Percentiles rank a stretch among this genome's conserved stretches.
Conservation (phyloP, 345 rosid genomes). For the Garcia nutans region DNA sequence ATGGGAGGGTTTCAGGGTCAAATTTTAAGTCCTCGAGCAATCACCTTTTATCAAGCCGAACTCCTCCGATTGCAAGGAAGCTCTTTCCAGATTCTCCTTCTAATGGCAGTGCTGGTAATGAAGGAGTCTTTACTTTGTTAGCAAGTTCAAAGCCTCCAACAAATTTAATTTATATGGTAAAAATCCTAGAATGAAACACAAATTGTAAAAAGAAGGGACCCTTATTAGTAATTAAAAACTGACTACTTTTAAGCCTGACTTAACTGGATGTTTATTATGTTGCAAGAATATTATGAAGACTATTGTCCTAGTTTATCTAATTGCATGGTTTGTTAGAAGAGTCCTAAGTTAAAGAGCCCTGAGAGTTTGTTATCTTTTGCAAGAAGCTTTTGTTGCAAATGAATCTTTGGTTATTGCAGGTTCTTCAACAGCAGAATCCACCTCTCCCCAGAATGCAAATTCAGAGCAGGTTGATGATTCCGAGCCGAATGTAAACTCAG, state of each 20-base stretch:
- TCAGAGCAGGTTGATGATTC: constrained; percentile 25
- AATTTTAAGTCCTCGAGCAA: constrained; percentile 35
- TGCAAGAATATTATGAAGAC: not conserved
- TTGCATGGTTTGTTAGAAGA: not conserved
- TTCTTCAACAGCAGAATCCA: constrained; percentile 28
- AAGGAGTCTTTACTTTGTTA: constrained; percentile 17
- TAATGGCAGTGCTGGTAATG: constrained; percentile 39
- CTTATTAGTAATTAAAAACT: not conserved
- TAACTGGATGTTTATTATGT: no score
- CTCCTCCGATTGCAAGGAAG: constrained; percentile 45
- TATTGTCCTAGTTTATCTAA: no score
- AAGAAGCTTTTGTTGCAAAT: no score
- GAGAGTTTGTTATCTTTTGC: no score
- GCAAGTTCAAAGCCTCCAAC: not conserved
- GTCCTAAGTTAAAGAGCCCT: not conserved
- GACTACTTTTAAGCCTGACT: not conserved
- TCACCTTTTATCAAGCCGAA: constrained; percentile 34
- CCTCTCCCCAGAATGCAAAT: constrained; percentile 17
- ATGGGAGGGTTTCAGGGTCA: constrained; percentile 41
- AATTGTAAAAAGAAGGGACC: not conserved
- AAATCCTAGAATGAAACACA: not conserved
- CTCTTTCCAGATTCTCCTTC: constrained; percentile 51
- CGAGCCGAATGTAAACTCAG: constrained; percentile 24
- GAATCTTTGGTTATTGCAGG: constrained; percentile 34
- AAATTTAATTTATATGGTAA: not conserved